A percentile compares a stretch with the other conserved stretches of the same genome.
Conservation (phyloP, 2,329 filamentous ascomycete species). For the Fusarium sp. region DNA sequence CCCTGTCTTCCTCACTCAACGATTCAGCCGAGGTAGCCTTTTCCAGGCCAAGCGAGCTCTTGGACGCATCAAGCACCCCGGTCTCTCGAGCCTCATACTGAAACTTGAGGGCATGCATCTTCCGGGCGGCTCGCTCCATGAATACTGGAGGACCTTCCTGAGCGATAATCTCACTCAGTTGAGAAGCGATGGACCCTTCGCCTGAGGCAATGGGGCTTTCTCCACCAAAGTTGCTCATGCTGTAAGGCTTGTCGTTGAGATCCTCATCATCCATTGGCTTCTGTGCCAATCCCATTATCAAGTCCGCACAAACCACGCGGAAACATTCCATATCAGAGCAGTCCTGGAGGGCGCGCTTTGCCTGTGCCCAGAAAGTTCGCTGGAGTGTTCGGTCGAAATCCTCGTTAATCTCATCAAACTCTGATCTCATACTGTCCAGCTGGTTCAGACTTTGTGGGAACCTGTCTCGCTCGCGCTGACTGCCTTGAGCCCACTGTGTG, state of each 20-base stretch:
- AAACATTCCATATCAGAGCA: conserved; percentile 55
- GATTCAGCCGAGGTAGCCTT: conserved; percentile 37
- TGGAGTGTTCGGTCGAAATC: conserved; percentile 56
- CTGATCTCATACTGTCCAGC: conserved; percentile 40
- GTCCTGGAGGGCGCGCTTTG: conserved; percentile 51
- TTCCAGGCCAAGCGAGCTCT: conserved; percentile 43
- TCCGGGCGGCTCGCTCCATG: conserved; percentile 54
- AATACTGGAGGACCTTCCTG: conserved; percentile 47
- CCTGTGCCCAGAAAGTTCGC: conserved; percentile 55
- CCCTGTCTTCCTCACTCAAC: conserved; percentile 48
- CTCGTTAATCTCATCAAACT: conserved; percentile 45
- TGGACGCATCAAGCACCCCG: conserved; percentile 42
- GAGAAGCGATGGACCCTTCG: conserved; percentile 44
- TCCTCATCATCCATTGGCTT: conserved; percentile 48
- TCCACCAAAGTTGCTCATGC: conserved; percentile 29
- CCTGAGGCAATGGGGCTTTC: conserved; percentile 38
- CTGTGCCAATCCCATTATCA: conserved; percentile 56
- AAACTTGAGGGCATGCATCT: conserved; percentile 54
- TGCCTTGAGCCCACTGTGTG: conserved; percentile 58
- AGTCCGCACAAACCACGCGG: conserved; percentile 54
- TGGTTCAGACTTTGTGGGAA: conserved; percentile 40
- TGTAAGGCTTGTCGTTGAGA: conserved; percentile 20
- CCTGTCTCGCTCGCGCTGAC: conserved; percentile 44
- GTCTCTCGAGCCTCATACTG: conserved; percentile 48
- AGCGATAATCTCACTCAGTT: conserved; percentile 48